Conservation (phyloP, 1,139 yeast species). For the Fermentozyma sake region DNA sequence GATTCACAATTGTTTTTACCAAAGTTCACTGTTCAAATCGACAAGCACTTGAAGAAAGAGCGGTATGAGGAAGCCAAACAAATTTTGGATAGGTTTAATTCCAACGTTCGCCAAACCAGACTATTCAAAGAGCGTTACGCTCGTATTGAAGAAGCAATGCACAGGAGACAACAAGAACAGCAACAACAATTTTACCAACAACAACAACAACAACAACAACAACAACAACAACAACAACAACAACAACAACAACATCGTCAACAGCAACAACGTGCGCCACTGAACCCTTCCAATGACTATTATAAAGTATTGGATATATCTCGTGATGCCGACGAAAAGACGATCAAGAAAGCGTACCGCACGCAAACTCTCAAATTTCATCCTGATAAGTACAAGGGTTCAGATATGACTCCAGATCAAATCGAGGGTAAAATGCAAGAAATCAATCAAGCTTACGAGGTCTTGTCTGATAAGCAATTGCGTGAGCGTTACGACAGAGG, state of each 20-base stretch:
- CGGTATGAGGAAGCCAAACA: slow-evolving; percentile 41
- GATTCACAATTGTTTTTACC: slow-evolving; percentile 43
- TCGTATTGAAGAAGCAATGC: slow-evolving; percentile 20
- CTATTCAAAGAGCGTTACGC: slow-evolving; percentile 28
- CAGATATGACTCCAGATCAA: slow-evolving; percentile 62
- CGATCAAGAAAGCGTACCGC: slow-evolving; percentile 80
- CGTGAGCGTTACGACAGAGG: slow-evolving; percentile 65
- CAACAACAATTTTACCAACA: slow-evolving; percentile 45
- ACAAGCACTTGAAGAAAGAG: slow-evolving; percentile 34
- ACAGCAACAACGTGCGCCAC: slow-evolving; percentile 27
- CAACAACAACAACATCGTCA: slow-evolving; percentile 42
- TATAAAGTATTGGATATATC: slow-evolving; percentile 73
- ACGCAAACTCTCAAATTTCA: slow-evolving; percentile 76
- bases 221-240: slow-evolving; percentile 34
- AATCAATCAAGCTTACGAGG: slow-evolving; percentile 90
- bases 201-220: slow-evolving; percentile 48
- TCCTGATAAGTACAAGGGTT: slow-evolving; percentile 81
- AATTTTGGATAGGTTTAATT: slow-evolving; percentile 23
- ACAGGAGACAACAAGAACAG: slow-evolving; percentile 39
- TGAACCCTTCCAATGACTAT: slow-evolving; percentile 62
- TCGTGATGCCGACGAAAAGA: slow-evolving; percentile 63
- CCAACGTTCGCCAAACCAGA: slow-evolving; percentile 36
- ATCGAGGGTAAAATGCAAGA: slow-evolving; percentile 86
- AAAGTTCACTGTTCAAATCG: slow-evolving; percentile 42
- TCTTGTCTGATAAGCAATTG: slow-evolving; percentile 62